Base-by-base conservation (phyloP, 805 yeast genomes). In the Candida tallmaniae region DNA sequence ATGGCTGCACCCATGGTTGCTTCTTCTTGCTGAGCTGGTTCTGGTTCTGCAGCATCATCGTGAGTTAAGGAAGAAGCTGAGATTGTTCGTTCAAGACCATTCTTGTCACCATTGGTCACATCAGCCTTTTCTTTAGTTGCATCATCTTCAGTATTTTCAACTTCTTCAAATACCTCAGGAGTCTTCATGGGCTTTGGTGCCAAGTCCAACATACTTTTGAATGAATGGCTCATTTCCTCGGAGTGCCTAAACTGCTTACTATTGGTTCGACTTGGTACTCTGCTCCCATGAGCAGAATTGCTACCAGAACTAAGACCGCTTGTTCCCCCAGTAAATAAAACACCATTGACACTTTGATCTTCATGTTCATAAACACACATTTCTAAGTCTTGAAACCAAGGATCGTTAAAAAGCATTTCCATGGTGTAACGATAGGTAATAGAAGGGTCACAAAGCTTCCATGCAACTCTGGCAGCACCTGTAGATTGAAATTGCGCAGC, bases 391-490 rank as follows among this genome's bases (percentile, higher is more conserved):
- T 57, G 59, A 51, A 83, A 82, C 78, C 83, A 83, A 8, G 80
- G 76, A 46, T 83, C 88, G 2, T 62, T 47, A 41, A 79, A 74
- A 22, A 83, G 57, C 17, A 69, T 65, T 1, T 70, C 65, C 41
- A 83, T 47, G 12, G 71, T 65, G 50, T 77, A 76, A 41, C 94
- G 65, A 6, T 73, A 63, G 2, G 47, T 49, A 0, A 72, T 63
- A 16, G 74, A 61, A 3, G 87, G 86, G 48, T 83, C 88, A 46
- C 82, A 74, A 33, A 83, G 56, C 52, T 83, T 74, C 87, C 89
- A 82, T 6, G 85, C 78, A 5, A 70, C 77, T 47, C 93, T 68
- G 1, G 88, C 75, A 16, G 81, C 78, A 9, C 80, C 80, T 1
- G 73, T 54, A 27, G 72, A 69, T 21, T 71, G 72, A 55, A 73